Evolutionary conservation across 768 basidiomycete species (phyloP).

Genomic region (Termitomyces sp.): DNA sequence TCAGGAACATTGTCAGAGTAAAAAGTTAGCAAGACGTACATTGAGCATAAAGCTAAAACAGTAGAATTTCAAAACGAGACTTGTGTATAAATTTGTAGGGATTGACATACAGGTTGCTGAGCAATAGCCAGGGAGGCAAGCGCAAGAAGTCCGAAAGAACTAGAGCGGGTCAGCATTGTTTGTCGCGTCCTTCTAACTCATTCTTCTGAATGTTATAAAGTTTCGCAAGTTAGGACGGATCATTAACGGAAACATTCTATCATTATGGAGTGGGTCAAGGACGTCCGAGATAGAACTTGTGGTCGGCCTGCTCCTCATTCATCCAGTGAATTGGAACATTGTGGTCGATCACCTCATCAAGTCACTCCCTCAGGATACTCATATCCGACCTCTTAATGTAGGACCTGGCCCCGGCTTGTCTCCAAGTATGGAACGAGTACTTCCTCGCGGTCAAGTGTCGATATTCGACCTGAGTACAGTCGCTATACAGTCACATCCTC

Average conservation of each 20-base stretch:
- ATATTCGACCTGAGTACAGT: slow-evolving; percentile 22
- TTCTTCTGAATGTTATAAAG: not conserved
- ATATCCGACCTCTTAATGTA: slow-evolving; percentile 42
- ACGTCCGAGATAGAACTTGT: slow-evolving; percentile 31
- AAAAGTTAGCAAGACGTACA: slow-evolving; percentile 12
- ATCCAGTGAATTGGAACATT: slow-evolving; percentile 52
- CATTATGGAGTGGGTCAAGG: too few species aligned
- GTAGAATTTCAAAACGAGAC: not conserved
- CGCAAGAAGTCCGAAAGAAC: slow-evolving; percentile 11
- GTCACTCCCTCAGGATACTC: slow-evolving; percentile 18
- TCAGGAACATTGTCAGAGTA: slow-evolving; percentile 1
- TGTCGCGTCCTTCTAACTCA: not conserved
- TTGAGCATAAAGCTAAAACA: slow-evolving; percentile 17
- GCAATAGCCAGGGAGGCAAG: slow-evolving; percentile 16
- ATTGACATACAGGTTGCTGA: slow-evolving; percentile 21
- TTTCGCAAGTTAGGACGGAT: not conserved
- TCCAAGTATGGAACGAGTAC: slow-evolving; percentile 34
- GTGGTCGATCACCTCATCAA: slow-evolving; percentile 30
- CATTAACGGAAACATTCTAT: slow-evolving; percentile 7
- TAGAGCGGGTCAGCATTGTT: slow-evolving; percentile 16
- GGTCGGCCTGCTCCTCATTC: slow-evolving; percentile 45
- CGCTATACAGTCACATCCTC: slow-evolving; percentile 1
- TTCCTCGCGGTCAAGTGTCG: slow-evolving; percentile 20
- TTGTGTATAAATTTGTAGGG: not conserved
- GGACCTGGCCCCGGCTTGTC: slow-evolving; percentile 44